Percentiles rank a stretch among this genome's conserved stretches.
phyloP scores from a whole-genome alignment of 2,329 filamentous ascomycete genomes.

The Alternaria sp. region DNA sequence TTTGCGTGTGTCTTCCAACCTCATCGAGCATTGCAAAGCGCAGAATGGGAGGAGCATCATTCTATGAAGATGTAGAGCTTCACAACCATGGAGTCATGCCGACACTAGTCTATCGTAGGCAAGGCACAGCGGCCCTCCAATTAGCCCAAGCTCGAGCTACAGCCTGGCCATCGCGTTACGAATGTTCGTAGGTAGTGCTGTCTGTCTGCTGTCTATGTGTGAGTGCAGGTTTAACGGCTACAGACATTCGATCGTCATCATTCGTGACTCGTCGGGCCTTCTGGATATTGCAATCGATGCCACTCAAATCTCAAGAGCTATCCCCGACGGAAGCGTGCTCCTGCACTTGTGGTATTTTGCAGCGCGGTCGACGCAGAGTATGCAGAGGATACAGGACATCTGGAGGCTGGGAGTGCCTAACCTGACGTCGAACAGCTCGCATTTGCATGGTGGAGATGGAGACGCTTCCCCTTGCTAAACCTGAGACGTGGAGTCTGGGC shows the following conservation, averaged over 20 bases:
- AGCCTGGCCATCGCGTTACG: neutral
- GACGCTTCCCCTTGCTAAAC: conserved; percentile 8
- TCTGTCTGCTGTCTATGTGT: neutral
- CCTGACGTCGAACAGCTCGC: neutral
- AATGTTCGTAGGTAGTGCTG: neutral
- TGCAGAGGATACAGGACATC: neutral
- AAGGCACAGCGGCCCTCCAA: conserved; percentile 2
- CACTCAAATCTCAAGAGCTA: neutral
- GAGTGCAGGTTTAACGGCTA: neutral
- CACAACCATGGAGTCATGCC: neutral
- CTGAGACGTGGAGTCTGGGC: conserved; percentile 16
- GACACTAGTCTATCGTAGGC: conserved; percentile 4
- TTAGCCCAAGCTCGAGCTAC: neutral
- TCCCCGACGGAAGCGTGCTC: neutral
- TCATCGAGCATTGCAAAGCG: neutral
- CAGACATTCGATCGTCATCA: neutral
- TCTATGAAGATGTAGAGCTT: neutral
- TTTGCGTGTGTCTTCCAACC: neutral
- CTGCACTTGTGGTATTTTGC: neutral
- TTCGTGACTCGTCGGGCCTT: conserved; percentile 3
- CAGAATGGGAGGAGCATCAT: neutral
- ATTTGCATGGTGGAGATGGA: conserved; percentile 4
- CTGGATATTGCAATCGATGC: conserved; percentile 2
- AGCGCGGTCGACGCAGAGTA: neutral
- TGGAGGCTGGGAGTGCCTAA: neutral